Base-by-base conservation (phyloP, 2,329 filamentous ascomycete species). In the Fusarium sp. region DNA sequence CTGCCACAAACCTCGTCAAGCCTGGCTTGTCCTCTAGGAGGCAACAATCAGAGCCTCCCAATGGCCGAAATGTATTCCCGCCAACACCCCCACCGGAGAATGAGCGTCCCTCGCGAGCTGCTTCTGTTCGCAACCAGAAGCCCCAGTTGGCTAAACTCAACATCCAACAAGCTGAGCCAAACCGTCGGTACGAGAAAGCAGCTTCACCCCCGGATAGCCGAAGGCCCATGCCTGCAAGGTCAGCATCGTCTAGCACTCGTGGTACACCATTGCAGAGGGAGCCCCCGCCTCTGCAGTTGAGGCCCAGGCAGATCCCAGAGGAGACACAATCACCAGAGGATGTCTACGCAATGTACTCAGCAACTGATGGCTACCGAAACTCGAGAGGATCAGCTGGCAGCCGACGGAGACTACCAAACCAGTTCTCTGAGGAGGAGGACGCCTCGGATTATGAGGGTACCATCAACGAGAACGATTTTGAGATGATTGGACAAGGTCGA, bases 1-100 rank as follows among this genome's bases (percentile, higher is more conserved):
- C 93, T 27, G 95, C 95, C 7, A 94, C 94, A 41, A 97, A 98
- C 75, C 88, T 98, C 11, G 95, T 98, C 67, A 96, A 96, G 78
- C 91, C 93, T 32, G 92, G 92, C 52, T 84, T 98, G 34, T 87
- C 88, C 73, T 95, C 92, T 76, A 89, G 92, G 70, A 88, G 92
- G 76, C 93, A 97, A 75, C 93, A 96, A 77, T 96, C 93, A 20
- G 94, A 96, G 77, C 93, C 94, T 11, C 93, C 93, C 1, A 84
- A 90, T 70, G 89, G 88, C 77, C 90, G 94, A 74, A 93, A 92
- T 75, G 88, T 95, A 68, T 98, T 98, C 83, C 96, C 96, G 20
- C 96, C 96, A n/a, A 98, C 96, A n/a, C 96, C 96, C 43, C 96
- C 96, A 9, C 96, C 96, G 8, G 96, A 99, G 84, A 88, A 88